Evolutionary conservation across 305 asterid genomes (phyloP).

Genomic region (Fraxinus floribunda): DNA sequence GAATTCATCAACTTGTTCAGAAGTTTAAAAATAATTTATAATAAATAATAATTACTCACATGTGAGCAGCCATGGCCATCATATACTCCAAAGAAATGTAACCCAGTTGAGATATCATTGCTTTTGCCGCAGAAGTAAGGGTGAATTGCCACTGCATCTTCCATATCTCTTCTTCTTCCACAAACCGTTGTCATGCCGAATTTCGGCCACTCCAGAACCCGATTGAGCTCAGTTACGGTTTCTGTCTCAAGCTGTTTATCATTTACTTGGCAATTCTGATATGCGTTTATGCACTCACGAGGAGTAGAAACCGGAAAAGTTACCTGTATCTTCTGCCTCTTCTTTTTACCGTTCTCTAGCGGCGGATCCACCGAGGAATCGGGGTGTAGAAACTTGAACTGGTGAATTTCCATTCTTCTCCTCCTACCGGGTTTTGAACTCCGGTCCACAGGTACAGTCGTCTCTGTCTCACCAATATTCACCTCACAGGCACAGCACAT

Average conservation of each 20-base stretch:
- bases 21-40: not conserved
- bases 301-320: constrained; percentile 27
- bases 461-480: constrained; percentile 59
- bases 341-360: constrained; percentile 29
- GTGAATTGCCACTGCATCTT: constrained; percentile 74
- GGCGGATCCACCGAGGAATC: constrained; percentile 48
- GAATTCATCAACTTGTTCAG: not conserved
- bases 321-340: constrained; percentile 37
- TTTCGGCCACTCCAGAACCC: constrained; percentile 37
- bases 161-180: constrained; percentile 92
- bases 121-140: constrained; percentile 40
- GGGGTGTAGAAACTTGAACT: constrained; percentile 46
- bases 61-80: constrained; percentile 99
- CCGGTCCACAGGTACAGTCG: constrained; percentile 49
- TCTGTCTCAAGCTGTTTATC: constrained; percentile 1
- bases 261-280: constrained; percentile 12
- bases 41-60: constrained; percentile 33
- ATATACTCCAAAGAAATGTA: constrained; percentile 75
- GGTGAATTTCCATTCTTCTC: constrained; percentile 65
- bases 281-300: constrained; percentile 14
- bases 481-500: constrained; percentile 59
- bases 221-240: not conserved
- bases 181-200: constrained; percentile 79
- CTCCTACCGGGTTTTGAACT: constrained; percentile 52
- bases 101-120: constrained; percentile 21